Conservation (phyloP, 257 asterid species). For the Fraxinus pennsylvanica region DNA sequence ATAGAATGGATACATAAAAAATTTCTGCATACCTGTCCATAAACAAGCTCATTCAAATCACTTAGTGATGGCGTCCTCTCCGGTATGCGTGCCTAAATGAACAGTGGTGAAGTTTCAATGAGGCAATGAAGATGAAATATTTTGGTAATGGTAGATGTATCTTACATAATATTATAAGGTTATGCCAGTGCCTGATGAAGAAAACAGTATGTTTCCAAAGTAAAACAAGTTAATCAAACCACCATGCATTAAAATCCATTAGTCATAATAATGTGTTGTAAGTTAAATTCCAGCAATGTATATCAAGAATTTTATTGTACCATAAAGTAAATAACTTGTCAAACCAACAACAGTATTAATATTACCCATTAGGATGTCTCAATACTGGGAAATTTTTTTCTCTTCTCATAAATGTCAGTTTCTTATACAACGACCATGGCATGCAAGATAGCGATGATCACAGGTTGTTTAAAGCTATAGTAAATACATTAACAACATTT, state of each 20-base stretch:
- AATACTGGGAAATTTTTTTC: neutral
- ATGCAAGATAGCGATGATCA: conserved; percentile 4
- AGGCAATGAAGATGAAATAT: conserved; percentile 1
- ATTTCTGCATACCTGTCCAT: conserved; percentile 74
- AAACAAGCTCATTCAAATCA: conserved; percentile 79
- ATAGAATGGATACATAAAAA: conserved; percentile 3
- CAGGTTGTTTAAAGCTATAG: neutral
- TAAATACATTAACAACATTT: neutral
- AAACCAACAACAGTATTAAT: neutral
- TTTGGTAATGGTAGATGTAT: conserved; percentile 15
- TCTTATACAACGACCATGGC: neutral
- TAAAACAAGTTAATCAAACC: conserved; percentile 6
- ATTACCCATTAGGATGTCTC: neutral
- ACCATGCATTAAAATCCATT: conserved; percentile 9
- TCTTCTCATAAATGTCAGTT: neutral
- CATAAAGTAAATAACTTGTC: conserved; percentile 14
- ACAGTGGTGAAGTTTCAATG: conserved; percentile 6
- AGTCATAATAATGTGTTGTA: neutral
- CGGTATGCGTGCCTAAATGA: conserved; percentile 67
- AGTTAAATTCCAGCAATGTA: neutral
- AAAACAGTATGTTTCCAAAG: conserved; percentile 8
- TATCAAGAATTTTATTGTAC: neutral
- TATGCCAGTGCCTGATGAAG: conserved; percentile 11
- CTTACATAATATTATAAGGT: neutral
- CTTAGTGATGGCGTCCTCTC: conserved; percentile 87